Conservation (phyloP, 768 basidiomycete species). For the Termitomyces sp. region DNA sequence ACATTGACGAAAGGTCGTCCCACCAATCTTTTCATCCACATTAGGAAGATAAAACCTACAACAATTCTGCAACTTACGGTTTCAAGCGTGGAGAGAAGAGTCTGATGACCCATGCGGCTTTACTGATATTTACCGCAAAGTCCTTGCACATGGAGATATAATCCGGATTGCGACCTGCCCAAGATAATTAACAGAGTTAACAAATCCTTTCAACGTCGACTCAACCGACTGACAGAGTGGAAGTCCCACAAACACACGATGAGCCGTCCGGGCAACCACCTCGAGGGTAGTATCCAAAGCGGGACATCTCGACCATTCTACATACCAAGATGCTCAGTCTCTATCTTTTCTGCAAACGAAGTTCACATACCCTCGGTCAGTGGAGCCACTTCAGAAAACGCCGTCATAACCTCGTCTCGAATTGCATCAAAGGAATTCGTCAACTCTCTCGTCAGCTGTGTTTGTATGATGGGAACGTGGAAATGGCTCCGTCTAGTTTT, state of each 20-base stretch:
- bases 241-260: conserved; percentile 22
- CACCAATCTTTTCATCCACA: neutral
- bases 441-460: conserved; percentile 12
- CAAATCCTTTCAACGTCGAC: neutral
- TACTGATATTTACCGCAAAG: conserved; percentile 13
- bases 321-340: neutral
- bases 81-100: conserved; percentile 21
- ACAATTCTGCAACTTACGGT: conserved; percentile 14
- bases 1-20: conserved; percentile 5
- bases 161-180: conserved; percentile 18
- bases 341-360: neutral
- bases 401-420: conserved; percentile 6
- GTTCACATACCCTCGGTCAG: neutral
- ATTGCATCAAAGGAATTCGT: conserved; percentile 3
- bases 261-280: conserved; percentile 18
- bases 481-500: conserved; percentile 12
- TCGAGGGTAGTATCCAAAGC: conserved; percentile 13
- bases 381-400: conserved; percentile 1
- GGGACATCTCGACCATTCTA: conserved; percentile 7
- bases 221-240: conserved; percentile 17
- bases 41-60: neutral
- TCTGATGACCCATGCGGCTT: conserved; percentile 17
- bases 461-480: conserved; percentile 16
- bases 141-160: conserved; percentile 14
- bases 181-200: neutral